Evolutionary conservation across 345 rosid species (phyloP), one percentile per base, ranked within the genome.

Genomic region (Clausena lansium): DNA sequence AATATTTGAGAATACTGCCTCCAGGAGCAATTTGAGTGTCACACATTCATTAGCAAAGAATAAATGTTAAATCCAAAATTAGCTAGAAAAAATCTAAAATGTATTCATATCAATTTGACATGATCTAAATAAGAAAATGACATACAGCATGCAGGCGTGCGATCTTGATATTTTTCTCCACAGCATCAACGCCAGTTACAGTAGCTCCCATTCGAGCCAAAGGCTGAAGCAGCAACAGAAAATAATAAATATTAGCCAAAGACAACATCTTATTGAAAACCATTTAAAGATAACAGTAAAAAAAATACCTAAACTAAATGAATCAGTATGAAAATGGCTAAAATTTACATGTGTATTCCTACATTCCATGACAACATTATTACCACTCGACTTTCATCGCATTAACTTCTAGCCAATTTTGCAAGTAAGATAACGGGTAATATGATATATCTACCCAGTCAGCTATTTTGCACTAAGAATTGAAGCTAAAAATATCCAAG

Each of bases 201-300:
- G 87, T 84, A 78, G 99, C 99, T 83, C 99, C 98, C 97, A 96
- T 86, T 83, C 98, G 85, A 75, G 99, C 98, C 81, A 94, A 83
- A n/a, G 99, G 98, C 99, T 96, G 88, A 74, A 83, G 65, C 71
- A 25, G 71, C 38, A 78, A 75, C 76, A 69, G 32, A 85, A 72
- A 24, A 71, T 57, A 67, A 76, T 38, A 35, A 71, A 45, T 30
- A 52, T 59, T 47, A 67, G 80, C 35, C 60, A 36, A 28, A 59
- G 33, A 61, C 19, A 15, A 33, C 11, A 71, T 15, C 45, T 41
- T 62, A 55, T 15, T 60, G 28, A 66, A 38, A 71, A 61, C 20
- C 72, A 57, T 59, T 39, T 10, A 50, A 15, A 25, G 10, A 38
- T 57, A 61, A 28, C 77, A 73, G 36, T 64, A 22, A 50, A 41